A percentile compares a stretch with the other conserved stretches of the same genome.
These are phyloP conservation scores for Boletus vermiculosoides DNA, from an alignment of 768 basidiomycete genomes.

Conservation along the genomic window DNA sequence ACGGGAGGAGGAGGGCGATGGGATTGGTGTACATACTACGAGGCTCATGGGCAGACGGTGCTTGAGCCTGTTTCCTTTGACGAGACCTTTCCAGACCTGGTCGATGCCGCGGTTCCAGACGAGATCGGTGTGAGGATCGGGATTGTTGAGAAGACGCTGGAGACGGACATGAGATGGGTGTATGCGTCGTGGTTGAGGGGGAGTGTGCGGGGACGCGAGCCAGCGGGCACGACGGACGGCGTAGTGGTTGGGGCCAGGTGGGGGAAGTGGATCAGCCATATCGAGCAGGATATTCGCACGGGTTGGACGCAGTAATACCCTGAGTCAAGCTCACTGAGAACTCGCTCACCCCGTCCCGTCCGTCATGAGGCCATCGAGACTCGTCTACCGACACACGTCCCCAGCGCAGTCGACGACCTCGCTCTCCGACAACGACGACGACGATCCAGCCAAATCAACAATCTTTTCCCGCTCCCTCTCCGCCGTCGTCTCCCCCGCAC, in stretches of 20 bases:
- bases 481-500: constrained; percentile 59
- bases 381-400: constrained; percentile 42
- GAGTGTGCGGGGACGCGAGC: constrained; percentile 37
- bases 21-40: constrained; percentile 47
- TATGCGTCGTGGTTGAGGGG: constrained; percentile 25
- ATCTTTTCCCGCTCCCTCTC: constrained; percentile 38
- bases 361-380: constrained; percentile 32
- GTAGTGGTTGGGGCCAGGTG: constrained; percentile 65
- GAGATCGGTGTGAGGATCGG: constrained; percentile 49
- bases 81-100: constrained; percentile 63
- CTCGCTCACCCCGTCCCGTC: background rate
- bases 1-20: background rate
- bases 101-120: constrained; percentile 58
- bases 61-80: constrained; percentile 57
- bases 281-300: constrained; percentile 23
- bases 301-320: background rate
- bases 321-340: no score
- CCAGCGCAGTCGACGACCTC: constrained; percentile 74
- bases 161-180: constrained; percentile 47
- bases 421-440: constrained; percentile 70
- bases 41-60: constrained; percentile 58
- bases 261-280: constrained; percentile 44
- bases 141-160: constrained; percentile 47
- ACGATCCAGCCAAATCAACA: constrained; percentile 54
- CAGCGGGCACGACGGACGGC: constrained; percentile 61